Conservation (phyloP, 2,329 filamentous ascomycete species). For the Xylariaceae sp. region DNA sequence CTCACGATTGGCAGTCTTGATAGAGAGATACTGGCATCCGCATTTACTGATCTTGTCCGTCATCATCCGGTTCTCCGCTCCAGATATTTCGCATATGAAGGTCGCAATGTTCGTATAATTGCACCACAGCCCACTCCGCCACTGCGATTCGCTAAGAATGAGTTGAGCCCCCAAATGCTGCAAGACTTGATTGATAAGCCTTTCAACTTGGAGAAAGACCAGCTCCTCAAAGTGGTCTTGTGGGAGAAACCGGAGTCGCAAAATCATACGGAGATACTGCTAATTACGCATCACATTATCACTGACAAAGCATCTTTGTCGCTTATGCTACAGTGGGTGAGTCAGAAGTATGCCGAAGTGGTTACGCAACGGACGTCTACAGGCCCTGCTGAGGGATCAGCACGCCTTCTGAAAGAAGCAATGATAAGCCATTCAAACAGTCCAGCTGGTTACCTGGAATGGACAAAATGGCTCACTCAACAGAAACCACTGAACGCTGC, state of each 20-base stretch:
- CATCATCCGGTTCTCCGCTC: constrained; percentile 3
- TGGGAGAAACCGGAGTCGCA: neutral
- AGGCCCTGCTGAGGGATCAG: no score
- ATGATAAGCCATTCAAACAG: neutral
- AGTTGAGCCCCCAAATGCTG: neutral
- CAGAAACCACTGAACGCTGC: neutral
- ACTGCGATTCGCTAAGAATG: neutral
- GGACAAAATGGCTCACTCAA: constrained; percentile 1
- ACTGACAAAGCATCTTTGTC: constrained; percentile 5
- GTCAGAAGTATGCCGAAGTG: neutral
- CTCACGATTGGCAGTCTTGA: neutral
- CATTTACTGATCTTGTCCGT: neutral
- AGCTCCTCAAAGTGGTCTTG: neutral
- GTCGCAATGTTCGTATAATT: neutral
- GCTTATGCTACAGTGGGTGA: constrained; percentile 2
- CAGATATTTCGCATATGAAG: neutral
- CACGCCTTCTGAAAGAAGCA: no score
- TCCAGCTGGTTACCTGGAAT: constrained; percentile 1
- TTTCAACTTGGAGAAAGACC: constrained; percentile 1
- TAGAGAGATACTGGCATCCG: neutral
- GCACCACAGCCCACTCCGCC: neutral
- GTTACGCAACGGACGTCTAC: neutral
- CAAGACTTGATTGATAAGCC: constrained; percentile 1
- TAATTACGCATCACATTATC: constrained; percentile 4
- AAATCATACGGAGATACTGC: neutral